These are phyloP conservation scores for Zelonia costaricensis DNA, from an alignment of 208 protist genomes.

Conservation along the genomic window DNA sequence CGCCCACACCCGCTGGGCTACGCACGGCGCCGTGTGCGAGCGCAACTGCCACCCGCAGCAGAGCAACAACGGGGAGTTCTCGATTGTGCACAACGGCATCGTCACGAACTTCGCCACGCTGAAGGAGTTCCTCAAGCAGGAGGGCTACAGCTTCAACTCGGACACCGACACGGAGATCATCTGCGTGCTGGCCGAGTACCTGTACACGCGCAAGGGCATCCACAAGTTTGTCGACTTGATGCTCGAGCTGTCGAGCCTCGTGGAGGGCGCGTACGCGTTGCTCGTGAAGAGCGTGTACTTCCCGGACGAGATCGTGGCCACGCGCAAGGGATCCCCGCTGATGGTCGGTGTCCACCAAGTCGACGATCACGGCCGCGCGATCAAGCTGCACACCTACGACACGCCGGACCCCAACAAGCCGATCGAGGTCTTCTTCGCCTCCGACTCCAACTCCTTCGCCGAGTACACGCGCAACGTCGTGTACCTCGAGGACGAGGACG, in stretches of 20 bases:
- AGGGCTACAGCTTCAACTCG: constrained; percentile 84
- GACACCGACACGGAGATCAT: constrained; percentile 97
- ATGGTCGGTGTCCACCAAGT: constrained; percentile 83
- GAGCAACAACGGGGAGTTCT: constrained; percentile 76
- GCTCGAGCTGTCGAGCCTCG: constrained; percentile 44
- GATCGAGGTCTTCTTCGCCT: constrained; percentile 92
- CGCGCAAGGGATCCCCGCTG: constrained; percentile 91
- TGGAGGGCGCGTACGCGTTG: constrained; percentile 91
- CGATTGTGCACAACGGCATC: constrained; percentile 96
- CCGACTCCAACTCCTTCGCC: constrained; percentile 94
- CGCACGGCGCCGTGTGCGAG: constrained; percentile 92
- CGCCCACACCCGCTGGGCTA: constrained; percentile 98
- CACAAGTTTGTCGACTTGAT: constrained; percentile 61
- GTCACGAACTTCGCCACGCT: constrained; percentile 93
- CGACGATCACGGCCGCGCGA: constrained; percentile 6
- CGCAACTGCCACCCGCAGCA: constrained; percentile 95
- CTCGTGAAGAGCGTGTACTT: constrained; percentile 88
- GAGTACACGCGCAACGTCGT: constrained; percentile 93
- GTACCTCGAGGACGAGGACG: constrained; percentile 95
- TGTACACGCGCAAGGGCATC: constrained; percentile 57
- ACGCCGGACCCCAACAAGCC: constrained; percentile 17
- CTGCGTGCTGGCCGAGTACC: constrained; percentile 85
- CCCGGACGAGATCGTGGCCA: constrained; percentile 90
- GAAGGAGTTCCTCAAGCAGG: constrained; percentile 61
- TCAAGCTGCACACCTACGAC: constrained; percentile 22